These are phyloP conservation scores for Phytophthora sp. DNA, from an alignment of 352 stramenopile genomes.

Conservation along the genomic window DNA sequence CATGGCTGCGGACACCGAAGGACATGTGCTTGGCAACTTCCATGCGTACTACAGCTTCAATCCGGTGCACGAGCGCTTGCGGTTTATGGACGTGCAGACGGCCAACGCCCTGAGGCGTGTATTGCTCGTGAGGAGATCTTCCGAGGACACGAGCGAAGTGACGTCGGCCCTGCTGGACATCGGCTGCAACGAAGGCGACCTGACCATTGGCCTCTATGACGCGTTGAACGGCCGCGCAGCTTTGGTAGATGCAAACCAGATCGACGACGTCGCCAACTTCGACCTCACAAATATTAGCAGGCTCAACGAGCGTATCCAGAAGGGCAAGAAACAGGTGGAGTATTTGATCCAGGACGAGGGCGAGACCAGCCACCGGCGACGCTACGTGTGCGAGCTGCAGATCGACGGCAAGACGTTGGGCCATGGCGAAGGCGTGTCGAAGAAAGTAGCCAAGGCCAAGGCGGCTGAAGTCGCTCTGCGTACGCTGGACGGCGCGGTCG, in stretches of 20 bases:
- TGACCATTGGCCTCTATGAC: conserved; percentile 77
- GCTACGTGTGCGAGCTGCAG: conserved; percentile 65
- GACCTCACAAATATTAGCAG: conserved; percentile 62
- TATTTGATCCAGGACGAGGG: conserved; percentile 67
- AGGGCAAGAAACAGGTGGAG: conserved; percentile 62
- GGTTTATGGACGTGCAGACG: conserved; percentile 68
- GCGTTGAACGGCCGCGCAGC: conserved; percentile 44
- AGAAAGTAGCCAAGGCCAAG: conserved; percentile 85
- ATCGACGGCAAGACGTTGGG: conserved; percentile 59
- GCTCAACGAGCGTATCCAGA: conserved; percentile 77
- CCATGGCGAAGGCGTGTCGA: conserved; percentile 70
- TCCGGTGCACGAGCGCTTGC: conserved; percentile 68
- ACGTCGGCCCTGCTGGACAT: conserved; percentile 70
- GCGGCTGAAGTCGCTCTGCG: conserved; percentile 56
- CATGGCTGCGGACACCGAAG: conserved; percentile 55
- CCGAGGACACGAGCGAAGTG: conserved; percentile 8
- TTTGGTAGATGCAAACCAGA: conserved; percentile 16
- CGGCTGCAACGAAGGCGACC: conserved; percentile 85
- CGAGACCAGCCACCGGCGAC: conserved; percentile 59
- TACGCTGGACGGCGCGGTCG: conserved; percentile 17
- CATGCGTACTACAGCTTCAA: conserved; percentile 90
- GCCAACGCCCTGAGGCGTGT: conserved; percentile 47
- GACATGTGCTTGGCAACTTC: conserved; percentile 85
- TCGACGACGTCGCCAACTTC: conserved; percentile 51
- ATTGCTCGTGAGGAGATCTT: conserved; percentile 39